Evolutionary conservation across 164 flowering plant genomes (phyloP), one percentile per base, ranked within the genome.

Genomic region (Annona cherimola): DNA sequence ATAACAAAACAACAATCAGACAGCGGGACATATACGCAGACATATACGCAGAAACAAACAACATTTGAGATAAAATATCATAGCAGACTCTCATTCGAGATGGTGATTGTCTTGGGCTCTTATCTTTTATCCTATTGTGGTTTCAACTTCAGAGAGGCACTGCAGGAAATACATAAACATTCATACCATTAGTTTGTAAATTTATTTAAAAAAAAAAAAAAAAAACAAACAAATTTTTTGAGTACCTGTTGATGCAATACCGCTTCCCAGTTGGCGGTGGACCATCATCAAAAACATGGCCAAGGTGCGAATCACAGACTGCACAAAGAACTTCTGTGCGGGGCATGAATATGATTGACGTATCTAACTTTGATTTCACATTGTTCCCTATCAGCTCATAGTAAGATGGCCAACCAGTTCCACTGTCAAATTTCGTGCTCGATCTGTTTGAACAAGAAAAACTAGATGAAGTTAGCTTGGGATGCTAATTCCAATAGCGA

Each of bases 401-500:
- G 75, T 87, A 94, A 14, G 97, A 94, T 69, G 98, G 97, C 97
- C 98, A 92, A 57, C 98, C 98, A 46, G 98, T 94, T 73, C 98
- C 97, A 69, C 98, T 92, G 74, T 94, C 96, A 74, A 94, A 94
- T 73, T 94, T 94, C 18, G 98, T 90, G 5, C 89, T 82, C 72
- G 98, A 94, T 76, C 98, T 94, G 76, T 2, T 73, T 8, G 69
- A 76, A n/a, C 11, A 76, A 42, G 40, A 72, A 40, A 18, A 41
- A 3, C 8, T 3, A 2, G 2, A 61, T 45, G 66, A 39, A 78
- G 68, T 43, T 43, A 5, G 55, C 54, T 61, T 70, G 3, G 64
- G 2, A 70, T 2, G 16, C 9, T 11, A 68, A 16, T 11, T 50
- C 57, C 57, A 8, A 50, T 50, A 50, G 14, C 14, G 57, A 16